Evolutionary conservation across 306 rosid species (phyloP).

Genomic region (Prosopis cineraria): DNA sequence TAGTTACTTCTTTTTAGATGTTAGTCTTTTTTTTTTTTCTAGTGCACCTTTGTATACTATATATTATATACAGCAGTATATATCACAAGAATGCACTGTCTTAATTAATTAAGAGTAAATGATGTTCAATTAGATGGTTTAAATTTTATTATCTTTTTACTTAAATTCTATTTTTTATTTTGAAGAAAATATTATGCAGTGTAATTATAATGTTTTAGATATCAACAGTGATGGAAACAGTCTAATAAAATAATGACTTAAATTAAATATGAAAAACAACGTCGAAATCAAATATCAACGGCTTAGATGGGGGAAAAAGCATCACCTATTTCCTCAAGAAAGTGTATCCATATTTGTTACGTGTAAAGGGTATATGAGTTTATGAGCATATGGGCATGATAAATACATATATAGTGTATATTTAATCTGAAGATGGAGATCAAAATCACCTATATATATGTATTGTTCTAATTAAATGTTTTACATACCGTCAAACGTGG

Average conservation of each 20-base stretch:
- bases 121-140: too few relatives aligned
- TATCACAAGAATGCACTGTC: too few relatives aligned
- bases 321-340: background rate
- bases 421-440: background rate
- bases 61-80: too few relatives aligned
- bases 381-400: background rate
- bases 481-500: background rate
- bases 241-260: background rate
- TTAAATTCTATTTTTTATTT: background rate
- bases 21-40: too few relatives aligned
- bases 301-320: background rate
- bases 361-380: background rate
- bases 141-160: background rate
- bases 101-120: too few relatives aligned
- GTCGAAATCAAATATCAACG: too few relatives aligned
- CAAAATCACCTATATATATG: background rate
- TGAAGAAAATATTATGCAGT: background rate
- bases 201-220: background rate
- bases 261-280: too few relatives aligned
- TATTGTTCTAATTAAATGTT: background rate
- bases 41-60: background rate
- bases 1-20: too few relatives aligned
- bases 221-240: background rate
- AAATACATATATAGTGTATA: too few relatives aligned
- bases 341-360: background rate